These are phyloP conservation scores for Cardamine occulta DNA, from an alignment of 345 rosid genomes.

Conservation along the genomic window DNA sequence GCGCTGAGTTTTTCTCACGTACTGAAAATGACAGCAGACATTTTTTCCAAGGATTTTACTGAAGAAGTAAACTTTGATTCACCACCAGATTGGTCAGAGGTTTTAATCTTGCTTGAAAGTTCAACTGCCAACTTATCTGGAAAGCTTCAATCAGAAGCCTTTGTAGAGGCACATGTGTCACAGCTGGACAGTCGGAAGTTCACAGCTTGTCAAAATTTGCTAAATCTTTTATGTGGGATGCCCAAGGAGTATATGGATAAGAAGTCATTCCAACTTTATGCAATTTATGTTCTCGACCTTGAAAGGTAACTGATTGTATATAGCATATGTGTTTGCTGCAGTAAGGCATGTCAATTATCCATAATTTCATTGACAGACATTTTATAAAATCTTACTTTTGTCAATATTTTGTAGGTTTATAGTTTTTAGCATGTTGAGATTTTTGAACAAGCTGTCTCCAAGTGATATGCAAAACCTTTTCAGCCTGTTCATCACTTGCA, in stretches of 20 bases:
- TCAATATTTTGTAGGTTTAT: slow-evolving; percentile 39
- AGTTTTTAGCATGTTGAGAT: slow-evolving; percentile 42
- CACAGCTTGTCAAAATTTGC: slow-evolving; percentile 63
- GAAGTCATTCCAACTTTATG: slow-evolving; percentile 60
- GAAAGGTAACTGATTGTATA: slow-evolving; percentile 63
- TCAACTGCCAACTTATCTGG: slow-evolving; percentile 41
- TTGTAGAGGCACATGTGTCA: slow-evolving; percentile 38
- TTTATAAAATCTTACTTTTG: slow-evolving; percentile 13
- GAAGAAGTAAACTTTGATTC: slow-evolving; percentile 49
- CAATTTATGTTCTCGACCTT: slow-evolving; percentile 60
- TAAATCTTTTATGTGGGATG: slow-evolving; percentile 66
- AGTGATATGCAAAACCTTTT: slow-evolving; percentile 49
- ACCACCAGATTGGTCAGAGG: slow-evolving; percentile 64
- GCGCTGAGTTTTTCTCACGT: slow-evolving; percentile 61
- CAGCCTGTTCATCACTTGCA: slow-evolving; percentile 67
- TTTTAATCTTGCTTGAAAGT: slow-evolving; percentile 56
- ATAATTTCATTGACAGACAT: slow-evolving; percentile 1
- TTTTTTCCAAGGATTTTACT: slow-evolving; percentile 45
- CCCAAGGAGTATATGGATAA: slow-evolving; percentile 72
- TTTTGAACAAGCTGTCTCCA: slow-evolving; percentile 43
- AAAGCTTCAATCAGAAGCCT: slow-evolving; percentile 40
- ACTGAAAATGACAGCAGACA: slow-evolving; percentile 53
- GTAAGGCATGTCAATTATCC: slow-evolving; percentile 8
- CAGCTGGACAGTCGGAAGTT: slow-evolving; percentile 44
- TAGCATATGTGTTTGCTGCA: slow-evolving; percentile 13